Base-by-base conservation (phyloP, 306 rosid species). In the Spatholobus suberectus region DNA sequence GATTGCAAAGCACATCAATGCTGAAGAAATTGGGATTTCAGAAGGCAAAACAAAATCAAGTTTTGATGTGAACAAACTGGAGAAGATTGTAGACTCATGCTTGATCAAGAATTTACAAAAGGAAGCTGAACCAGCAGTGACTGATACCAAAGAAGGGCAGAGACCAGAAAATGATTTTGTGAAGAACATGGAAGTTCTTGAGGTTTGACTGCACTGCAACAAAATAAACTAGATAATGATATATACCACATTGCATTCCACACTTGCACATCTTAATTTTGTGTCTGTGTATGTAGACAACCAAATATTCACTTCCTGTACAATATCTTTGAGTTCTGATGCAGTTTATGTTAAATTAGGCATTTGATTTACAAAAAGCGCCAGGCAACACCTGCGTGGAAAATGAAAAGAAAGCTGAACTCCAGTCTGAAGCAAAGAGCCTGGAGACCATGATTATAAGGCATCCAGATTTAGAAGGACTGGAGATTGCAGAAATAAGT, bases 181-280 rank as follows among this genome's bases (percentile, higher is more conserved):
- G 35, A 13, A 55, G 20, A 55, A 15, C n/a, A n/a, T n/a, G 14
- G 27, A 15, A 71, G 37, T 70, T 35, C 34, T 15, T 10, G 43
- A 87, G 88, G 90, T 84, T 77, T 81, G 84, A 75, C 15, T 9
- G 4, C 9, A 35, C 14, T 71, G 4, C 71, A 35, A 61, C 13
- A 26, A 70, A 40, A 17, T 54, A 52, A 61, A 20, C 47, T 37
- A 69, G 12, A 52, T 35, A 37, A 15, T 37, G n/a, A 29, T 46
- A 47, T 26, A 78, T 47, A 20, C 11, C 18, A 29, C 17, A 41
- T 51, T 52, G 47, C 81, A 70, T 52, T 55, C 69, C 62, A 47
- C 57, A 66, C 14, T 15, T 6, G 35, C 59, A 46, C 69, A 35
- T 26, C 52, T 26, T 66, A 68, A 13, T 34, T 62, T 21, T 34